A percentile compares a stretch with the other conserved stretches of the same genome.
Conservation (phyloP, 2,329 filamentous ascomycete species). For the Blumeria graminis region DNA sequence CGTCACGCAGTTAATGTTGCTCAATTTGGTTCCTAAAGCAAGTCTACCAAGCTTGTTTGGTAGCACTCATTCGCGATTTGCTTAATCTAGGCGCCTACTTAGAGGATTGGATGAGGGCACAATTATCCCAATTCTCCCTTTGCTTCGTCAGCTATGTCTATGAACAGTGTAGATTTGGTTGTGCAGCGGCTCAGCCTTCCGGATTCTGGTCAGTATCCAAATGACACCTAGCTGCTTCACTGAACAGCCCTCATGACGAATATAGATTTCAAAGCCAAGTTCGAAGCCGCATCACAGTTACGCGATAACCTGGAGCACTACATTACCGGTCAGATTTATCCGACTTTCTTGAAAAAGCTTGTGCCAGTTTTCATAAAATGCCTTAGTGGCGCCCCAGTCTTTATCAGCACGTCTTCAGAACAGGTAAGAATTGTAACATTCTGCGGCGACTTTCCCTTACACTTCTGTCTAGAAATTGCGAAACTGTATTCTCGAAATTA, state of each 20-base stretch:
- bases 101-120: neutral
- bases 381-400: conserved; percentile 65
- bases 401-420: conserved; percentile 72
- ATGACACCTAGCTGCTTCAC: neutral
- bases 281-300: conserved; percentile 60
- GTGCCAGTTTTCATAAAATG: conserved; percentile 78
- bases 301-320: conserved; percentile 85
- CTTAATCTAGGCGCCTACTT: neutral
- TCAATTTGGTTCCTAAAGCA: neutral
- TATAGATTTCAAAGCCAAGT: conserved; percentile 57
- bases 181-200: conserved; percentile 28
- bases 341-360: conserved; percentile 60
- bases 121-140: neutral
- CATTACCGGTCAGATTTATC: conserved; percentile 52
- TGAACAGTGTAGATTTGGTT: conserved; percentile 35
- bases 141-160: conserved; percentile 26
- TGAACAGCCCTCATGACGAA: conserved; percentile 4
- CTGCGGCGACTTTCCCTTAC: conserved; percentile 1
- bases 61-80: neutral
- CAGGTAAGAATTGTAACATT: conserved; percentile 34
- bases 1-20: neutral
- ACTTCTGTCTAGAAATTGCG: conserved; percentile 43
- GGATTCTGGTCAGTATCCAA: conserved; percentile 9
- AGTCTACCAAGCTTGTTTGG: neutral
- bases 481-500: conserved; percentile 79